phyloP scores from a whole-genome alignment of 225 moss, liverwort and hornwort genomes.

The Lunularia cruciata region DNA sequence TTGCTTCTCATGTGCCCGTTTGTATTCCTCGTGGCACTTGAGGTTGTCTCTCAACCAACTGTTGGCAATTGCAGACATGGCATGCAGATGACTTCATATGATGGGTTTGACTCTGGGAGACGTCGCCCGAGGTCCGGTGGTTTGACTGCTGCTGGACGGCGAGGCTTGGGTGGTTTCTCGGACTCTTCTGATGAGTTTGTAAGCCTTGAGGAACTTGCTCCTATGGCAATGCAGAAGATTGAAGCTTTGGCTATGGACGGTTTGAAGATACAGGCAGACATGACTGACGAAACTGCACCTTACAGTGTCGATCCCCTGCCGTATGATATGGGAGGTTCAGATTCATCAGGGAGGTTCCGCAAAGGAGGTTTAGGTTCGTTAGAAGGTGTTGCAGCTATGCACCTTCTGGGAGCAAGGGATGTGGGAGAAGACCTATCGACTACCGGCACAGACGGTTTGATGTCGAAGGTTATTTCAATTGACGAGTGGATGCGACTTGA shows the following conservation, averaged over 20 bases:
- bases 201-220: slow-evolving; percentile 87
- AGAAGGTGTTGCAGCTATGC: slow-evolving; percentile 70
- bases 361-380: slow-evolving; percentile 59
- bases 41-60: not conserved
- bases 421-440: slow-evolving; percentile 44
- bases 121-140: slow-evolving; percentile 20
- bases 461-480: slow-evolving; percentile 90
- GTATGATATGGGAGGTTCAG: slow-evolving; percentile 48
- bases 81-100: slow-evolving; percentile 16
- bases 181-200: slow-evolving; percentile 57
- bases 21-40: not conserved
- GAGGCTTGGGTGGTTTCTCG: slow-evolving; percentile 8
- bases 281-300: slow-evolving; percentile 87
- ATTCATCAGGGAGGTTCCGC: slow-evolving; percentile 40
- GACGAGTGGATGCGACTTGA: slow-evolving; percentile 98
- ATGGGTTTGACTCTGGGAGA: slow-evolving; percentile 23
- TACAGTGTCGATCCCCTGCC: slow-evolving; percentile 74
- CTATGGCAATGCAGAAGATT: slow-evolving; percentile 97
- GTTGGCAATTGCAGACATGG: slow-evolving; percentile 29
- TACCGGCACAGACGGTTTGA: slow-evolving; percentile 53
- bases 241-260: slow-evolving; percentile 94
- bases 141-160: slow-evolving; percentile 13
- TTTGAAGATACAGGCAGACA: slow-evolving; percentile 87
- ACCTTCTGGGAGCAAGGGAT: slow-evolving; percentile 53
- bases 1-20: too few relatives aligned